Evolutionary conservation across 78 protist species (phyloP).

Genomic region (Parvularia atlantis): DNA sequence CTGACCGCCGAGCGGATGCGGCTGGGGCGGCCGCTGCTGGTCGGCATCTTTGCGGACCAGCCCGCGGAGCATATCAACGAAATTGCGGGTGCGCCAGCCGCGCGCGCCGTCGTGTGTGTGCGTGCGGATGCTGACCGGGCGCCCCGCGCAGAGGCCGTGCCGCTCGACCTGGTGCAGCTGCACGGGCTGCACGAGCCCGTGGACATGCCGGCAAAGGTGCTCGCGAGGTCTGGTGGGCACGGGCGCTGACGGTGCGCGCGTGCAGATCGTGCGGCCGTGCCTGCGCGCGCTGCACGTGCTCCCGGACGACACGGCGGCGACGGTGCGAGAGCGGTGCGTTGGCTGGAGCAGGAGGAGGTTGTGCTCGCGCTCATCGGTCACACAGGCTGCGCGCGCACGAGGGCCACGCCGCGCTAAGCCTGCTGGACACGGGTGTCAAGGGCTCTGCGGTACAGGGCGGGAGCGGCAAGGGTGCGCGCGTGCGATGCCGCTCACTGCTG

Average conservation of each 20-base stretch:
- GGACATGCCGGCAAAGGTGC: not conserved
- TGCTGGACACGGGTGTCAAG: conserved; percentile 9
- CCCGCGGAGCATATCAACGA: not conserved
- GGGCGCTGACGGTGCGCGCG: not conserved
- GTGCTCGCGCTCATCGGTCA: no score
- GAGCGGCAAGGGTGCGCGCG: conserved; percentile 5
- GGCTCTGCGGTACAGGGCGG: not conserved
- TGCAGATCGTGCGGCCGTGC: not conserved
- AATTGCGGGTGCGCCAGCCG: not conserved
- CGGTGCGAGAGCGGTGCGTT: not conserved
- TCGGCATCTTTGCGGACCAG: conserved; percentile 37
- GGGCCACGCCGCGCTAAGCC: not conserved
- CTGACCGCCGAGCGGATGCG: not conserved
- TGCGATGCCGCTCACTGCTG: no score
- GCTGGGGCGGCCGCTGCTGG: conserved; percentile 16
- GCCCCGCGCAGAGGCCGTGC: not conserved
- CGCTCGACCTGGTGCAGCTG: conserved; percentile 16
- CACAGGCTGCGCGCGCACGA: not conserved
- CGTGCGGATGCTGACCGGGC: no score
- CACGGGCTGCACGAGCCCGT: conserved; percentile 3
- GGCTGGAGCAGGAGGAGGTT: not conserved
- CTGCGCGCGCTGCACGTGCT: conserved; percentile 17
- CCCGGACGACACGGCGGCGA: not conserved
- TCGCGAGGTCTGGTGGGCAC: not conserved
- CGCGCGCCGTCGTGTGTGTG: no score